phyloP scores from a whole-genome alignment of 129 eudicot species.

The Tagetes erecta region DNA sequence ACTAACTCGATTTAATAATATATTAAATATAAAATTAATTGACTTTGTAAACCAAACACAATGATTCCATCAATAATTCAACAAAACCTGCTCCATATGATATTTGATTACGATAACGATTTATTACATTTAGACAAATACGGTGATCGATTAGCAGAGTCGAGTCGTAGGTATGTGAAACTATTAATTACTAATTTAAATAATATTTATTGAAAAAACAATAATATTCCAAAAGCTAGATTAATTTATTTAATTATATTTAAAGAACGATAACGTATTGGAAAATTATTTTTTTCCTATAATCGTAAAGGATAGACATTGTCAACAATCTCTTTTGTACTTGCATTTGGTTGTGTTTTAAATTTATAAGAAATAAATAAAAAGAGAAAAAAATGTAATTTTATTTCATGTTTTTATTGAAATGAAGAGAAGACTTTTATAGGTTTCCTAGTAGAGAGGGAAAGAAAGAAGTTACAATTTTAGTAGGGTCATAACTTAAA shows the following conservation, averaged over 20 bases:
- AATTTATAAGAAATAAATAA: too few species aligned
- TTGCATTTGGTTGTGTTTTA: too few species aligned
- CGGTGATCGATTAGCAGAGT: neutral
- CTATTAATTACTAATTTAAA: neutral
- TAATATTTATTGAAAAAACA: neutral
- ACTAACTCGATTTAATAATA: neutral
- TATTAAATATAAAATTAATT: neutral
- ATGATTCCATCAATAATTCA: slow-evolving; percentile 27
- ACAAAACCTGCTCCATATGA: slow-evolving; percentile 8
- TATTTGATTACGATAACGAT: slow-evolving; percentile 3
- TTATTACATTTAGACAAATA: neutral
- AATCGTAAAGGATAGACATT: too few species aligned
- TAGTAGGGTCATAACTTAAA: too few species aligned
- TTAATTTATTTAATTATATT: neutral
- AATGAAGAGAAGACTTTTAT: too few species aligned
- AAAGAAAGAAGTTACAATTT: too few species aligned
- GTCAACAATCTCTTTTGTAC: too few species aligned
- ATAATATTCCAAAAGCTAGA: neutral
- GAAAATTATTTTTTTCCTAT: neutral
- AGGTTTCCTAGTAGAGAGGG: too few species aligned
- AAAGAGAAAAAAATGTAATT: too few species aligned
- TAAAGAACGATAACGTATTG: neutral
- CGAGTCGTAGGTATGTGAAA: slow-evolving; percentile 5
- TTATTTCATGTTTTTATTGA: too few species aligned
- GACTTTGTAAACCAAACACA: slow-evolving; percentile 25